Conservation (phyloP, 2,329 filamentous ascomycete species). For the Ciborinia camelliae region DNA sequence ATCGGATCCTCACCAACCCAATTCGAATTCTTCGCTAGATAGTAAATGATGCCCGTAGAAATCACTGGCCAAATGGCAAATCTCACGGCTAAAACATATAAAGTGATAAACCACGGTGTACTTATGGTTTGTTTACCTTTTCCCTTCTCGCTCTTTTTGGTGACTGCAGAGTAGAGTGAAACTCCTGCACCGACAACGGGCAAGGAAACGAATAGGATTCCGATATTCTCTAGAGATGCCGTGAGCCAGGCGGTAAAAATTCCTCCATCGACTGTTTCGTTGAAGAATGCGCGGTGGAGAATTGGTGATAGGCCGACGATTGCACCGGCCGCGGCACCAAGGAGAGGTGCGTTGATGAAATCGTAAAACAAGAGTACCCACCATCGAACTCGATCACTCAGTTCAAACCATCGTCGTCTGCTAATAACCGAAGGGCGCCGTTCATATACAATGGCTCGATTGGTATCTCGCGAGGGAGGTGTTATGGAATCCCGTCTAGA, state of each 20-base stretch:
- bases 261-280: conserved; percentile 53
- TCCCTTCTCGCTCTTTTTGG: conserved; percentile 43
- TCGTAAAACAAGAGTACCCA: conserved; percentile 41
- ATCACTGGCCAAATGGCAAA: conserved; percentile 59
- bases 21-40: conserved; percentile 50
- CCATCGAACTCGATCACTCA: conserved; percentile 36
- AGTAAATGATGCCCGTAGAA: conserved; percentile 54
- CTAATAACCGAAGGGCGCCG: conserved; percentile 33
- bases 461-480: conserved; percentile 9
- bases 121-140: conserved; percentile 30
- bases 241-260: conserved; percentile 67
- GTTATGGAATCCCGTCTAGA: conserved; percentile 26
- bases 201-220: conserved; percentile 59
- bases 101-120: conserved; percentile 49
- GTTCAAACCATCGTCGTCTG: conserved; percentile 32
- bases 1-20: conserved; percentile 57
- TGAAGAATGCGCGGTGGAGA: conserved; percentile 62
- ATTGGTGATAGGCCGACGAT: conserved; percentile 57
- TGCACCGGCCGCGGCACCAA: conserved; percentile 57
- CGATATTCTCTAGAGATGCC: conserved; percentile 57
- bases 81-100: conserved; percentile 51
- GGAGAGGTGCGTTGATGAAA: conserved; percentile 59
- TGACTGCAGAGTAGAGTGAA: conserved; percentile 55
- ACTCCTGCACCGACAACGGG: conserved; percentile 65
- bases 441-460: conserved; percentile 19